Percentiles rank a stretch among this genome's conserved stretches.
These are phyloP conservation scores for Suillus subaureus DNA, from an alignment of 768 basidiomycete genomes.

Conservation along the genomic window DNA sequence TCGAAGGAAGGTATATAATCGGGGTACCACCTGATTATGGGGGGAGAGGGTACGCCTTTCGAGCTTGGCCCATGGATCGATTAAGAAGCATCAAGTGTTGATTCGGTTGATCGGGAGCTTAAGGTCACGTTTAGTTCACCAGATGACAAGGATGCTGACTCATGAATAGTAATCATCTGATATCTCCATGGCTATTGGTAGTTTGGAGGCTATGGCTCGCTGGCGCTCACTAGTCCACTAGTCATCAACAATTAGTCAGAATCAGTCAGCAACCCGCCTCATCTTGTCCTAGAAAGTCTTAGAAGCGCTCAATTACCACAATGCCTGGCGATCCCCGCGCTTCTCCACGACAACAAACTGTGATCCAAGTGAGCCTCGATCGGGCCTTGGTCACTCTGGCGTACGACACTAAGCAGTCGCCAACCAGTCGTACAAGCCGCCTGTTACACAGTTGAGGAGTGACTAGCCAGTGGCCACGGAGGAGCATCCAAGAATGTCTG, in stretches of 20 bases:
- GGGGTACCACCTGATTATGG: not conserved
- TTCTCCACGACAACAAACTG: not conserved
- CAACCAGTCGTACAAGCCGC: too few species aligned
- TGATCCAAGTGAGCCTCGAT: not conserved
- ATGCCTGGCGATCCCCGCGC: not conserved
- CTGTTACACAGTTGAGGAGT: not conserved
- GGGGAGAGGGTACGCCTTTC: not conserved
- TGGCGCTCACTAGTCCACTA: not conserved
- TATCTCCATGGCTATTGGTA: not conserved
- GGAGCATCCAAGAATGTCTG: not conserved
- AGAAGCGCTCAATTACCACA: not conserved
- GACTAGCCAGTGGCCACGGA: not conserved
- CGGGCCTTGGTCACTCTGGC: too few species aligned
- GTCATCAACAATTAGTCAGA: not conserved
- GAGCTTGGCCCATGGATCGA: not conserved
- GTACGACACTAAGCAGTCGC: too few species aligned
- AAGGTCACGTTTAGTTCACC: too few species aligned
- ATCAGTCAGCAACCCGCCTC: not conserved
- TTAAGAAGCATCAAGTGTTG: not conserved
- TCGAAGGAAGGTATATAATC: not conserved
- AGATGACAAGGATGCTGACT: not conserved
- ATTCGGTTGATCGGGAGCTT: not conserved
- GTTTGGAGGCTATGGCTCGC: not conserved
- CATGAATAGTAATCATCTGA: not conserved
- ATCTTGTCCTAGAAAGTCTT: not conserved